These are phyloP conservation scores for Hordeum marinum DNA, from an alignment of 176 grass and related monocot genomes.

Conservation along the genomic window DNA sequence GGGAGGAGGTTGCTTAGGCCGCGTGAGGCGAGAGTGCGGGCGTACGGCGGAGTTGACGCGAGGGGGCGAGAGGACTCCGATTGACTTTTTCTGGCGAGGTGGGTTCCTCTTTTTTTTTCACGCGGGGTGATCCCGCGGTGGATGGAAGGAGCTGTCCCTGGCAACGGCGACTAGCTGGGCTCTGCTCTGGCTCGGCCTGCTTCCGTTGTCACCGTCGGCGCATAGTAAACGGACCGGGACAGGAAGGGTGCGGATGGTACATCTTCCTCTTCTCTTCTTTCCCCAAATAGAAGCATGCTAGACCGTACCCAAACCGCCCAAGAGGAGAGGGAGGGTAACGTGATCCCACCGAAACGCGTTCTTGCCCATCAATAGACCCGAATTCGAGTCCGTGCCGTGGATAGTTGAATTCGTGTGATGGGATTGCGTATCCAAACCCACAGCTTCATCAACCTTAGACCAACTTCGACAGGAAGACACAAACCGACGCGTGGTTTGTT, in stretches of 20 bases:
- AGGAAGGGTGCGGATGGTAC: not conserved
- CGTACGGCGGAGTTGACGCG: conserved; percentile 24
- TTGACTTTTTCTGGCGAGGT: conserved; percentile 12
- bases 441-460: too few relatives aligned
- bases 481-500: too few relatives aligned
- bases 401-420: too few relatives aligned
- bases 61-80: not conserved
- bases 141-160: not conserved
- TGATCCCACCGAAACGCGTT: not conserved
- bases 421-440: not conserved
- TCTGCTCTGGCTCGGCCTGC: not conserved
- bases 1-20: conserved; percentile 16
- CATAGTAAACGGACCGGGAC: not conserved
- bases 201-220: not conserved
- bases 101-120: not conserved
- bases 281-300: not conserved
- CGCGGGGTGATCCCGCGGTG: too few relatives aligned
- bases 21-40: not conserved
- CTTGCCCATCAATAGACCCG: not conserved
- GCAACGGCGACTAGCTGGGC: not conserved
- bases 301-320: not conserved
- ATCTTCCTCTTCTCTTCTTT: not conserved
- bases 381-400: too few relatives aligned
- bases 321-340: not conserved
- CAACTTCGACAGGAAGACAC: too few relatives aligned